Conservation (phyloP, 352 stramenopile genomes). For the Peronospora farinosa region DNA sequence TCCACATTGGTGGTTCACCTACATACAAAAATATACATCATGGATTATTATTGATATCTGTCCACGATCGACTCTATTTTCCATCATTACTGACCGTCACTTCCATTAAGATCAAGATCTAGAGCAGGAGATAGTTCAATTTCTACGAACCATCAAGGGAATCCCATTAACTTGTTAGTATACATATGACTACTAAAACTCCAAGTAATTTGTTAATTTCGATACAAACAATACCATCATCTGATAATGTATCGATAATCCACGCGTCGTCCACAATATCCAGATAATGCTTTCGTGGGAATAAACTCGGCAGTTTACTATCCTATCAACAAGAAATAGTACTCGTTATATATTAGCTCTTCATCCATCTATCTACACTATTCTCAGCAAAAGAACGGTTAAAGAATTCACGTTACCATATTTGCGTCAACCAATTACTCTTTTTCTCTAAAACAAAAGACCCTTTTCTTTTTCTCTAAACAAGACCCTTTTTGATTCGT, state of each 20-base stretch:
- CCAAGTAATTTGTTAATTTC: no score
- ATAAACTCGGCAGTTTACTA: slow-evolving; percentile 63
- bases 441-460: no score
- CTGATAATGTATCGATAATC: slow-evolving; percentile 72
- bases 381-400: no score
- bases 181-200: no score
- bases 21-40: background rate
- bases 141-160: no score
- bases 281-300: slow-evolving; percentile 62
- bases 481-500: no score
- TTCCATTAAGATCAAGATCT: slow-evolving; percentile 51
- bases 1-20: slow-evolving; percentile 50
- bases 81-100: slow-evolving; percentile 32
- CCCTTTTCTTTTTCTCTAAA: no score
- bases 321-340: slow-evolving; percentile 30
- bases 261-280: slow-evolving; percentile 81
- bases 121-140: slow-evolving; percentile 57
- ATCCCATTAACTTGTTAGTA: no score
- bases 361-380: no score
- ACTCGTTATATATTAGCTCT: background rate
- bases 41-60: no score
- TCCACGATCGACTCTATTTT: background rate
- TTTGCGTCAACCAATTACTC: no score
- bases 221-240: slow-evolving; percentile 52
- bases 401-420: no score